phyloP scores from a whole-genome alignment of 805 yeast genomes.

The Komagataella pseudopastoris region DNA sequence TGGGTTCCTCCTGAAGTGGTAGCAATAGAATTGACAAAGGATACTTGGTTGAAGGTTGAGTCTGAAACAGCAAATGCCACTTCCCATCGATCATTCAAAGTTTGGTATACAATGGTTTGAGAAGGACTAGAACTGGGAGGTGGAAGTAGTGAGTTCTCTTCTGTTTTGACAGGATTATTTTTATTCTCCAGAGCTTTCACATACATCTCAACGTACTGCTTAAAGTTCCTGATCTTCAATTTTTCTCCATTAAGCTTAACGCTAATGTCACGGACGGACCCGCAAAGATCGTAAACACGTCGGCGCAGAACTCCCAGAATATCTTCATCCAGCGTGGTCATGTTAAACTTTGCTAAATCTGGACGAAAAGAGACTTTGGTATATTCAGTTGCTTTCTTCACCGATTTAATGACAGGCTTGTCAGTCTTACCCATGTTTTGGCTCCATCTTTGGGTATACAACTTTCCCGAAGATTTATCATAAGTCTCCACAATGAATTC shows the following conservation, averaged over 20 bases:
- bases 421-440: conserved; percentile 72
- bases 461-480: conserved; percentile 46
- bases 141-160: conserved; percentile 1
- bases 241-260: conserved; percentile 68
- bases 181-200: conserved; percentile 58
- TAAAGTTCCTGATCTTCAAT: conserved; percentile 62
- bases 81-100: conserved; percentile 86
- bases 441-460: conserved; percentile 76
- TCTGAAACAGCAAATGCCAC: conserved; percentile 90
- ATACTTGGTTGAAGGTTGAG: conserved; percentile 82
- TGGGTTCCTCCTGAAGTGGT: conserved; percentile 97
- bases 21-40: conserved; percentile 95
- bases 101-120: conserved; percentile 61
- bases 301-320: conserved; percentile 74
- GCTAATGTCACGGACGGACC: conserved; percentile 74
- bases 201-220: conserved; percentile 79
- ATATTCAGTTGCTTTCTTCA: conserved; percentile 54
- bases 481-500: conserved; percentile 83
- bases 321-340: conserved; percentile 77
- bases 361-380: conserved; percentile 85
- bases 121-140: conserved; percentile 18
- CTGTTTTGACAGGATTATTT: conserved; percentile 10
- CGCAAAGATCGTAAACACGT: conserved; percentile 92
- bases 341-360: conserved; percentile 70
- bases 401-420: conserved; percentile 56